These are phyloP conservation scores for Aspergillus carlsbadensis DNA, from an alignment of 495 filamentous ascomycete species.

Conservation along the genomic window DNA sequence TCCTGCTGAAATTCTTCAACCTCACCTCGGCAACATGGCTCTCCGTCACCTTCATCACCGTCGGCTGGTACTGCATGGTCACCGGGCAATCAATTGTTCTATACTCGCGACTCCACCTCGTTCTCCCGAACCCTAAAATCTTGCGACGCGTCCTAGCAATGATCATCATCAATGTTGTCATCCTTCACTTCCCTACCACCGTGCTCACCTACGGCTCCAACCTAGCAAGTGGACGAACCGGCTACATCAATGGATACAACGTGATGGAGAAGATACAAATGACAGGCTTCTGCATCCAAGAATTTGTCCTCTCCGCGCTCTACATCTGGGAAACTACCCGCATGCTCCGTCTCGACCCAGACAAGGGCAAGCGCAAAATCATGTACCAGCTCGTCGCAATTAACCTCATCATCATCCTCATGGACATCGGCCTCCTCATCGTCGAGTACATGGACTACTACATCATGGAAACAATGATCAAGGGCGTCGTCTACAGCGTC, in stretches of 20 bases:
- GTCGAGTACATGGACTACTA: constrained; percentile 58
- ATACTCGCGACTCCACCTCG: constrained; percentile 66
- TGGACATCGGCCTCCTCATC: constrained; percentile 56
- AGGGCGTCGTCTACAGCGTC: constrained; percentile 61
- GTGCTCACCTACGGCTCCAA: constrained; percentile 58
- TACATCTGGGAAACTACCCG: constrained; percentile 58
- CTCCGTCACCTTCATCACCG: constrained; percentile 43
- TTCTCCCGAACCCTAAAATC: constrained; percentile 48
- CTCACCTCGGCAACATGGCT: constrained; percentile 39
- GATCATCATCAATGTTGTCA: constrained; percentile 56
- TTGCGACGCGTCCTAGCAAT: constrained; percentile 54
- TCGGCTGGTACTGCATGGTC: constrained; percentile 66
- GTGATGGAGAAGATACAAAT: constrained; percentile 66
- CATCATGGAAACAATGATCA: constrained; percentile 59
- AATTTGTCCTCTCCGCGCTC: constrained; percentile 57
- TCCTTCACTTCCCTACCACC: constrained; percentile 57
- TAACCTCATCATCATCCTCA: constrained; percentile 55
- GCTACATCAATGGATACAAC: constrained; percentile 45
- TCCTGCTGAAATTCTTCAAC: constrained; percentile 60
- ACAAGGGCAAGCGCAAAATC: constrained; percentile 47
- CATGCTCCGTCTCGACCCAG: constrained; percentile 46
- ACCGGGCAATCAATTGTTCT: constrained; percentile 66
- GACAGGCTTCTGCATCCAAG: constrained; percentile 61
- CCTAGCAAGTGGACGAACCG: constrained; percentile 23
- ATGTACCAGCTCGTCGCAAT: constrained; percentile 59